Evolutionary conservation across 352 stramenopile genomes (phyloP), one percentile per base, ranked within the genome.

Genomic region (Phytophthora ohioensis): DNA sequence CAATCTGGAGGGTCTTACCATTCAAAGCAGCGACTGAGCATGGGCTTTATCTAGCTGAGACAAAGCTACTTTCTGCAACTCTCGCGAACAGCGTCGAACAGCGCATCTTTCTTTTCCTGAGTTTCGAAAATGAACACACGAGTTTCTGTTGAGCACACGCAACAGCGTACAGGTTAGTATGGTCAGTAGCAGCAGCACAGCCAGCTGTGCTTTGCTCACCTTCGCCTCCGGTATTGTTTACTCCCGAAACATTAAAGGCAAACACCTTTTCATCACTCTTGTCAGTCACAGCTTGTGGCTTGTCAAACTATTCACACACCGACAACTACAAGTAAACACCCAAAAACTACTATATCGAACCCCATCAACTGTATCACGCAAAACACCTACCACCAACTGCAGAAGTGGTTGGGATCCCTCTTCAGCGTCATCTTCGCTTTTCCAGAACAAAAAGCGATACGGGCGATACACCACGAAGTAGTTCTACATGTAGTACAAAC

Each of bases 391-490:
- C 64, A 93, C 69, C 5, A 96, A 58, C 55, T 93, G 83, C 32
- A 88, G 58, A 30, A 76, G 57, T 17, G 88, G 82, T 36, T 81
- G 73, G 1, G 74, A 69, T 2, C 84, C 84, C 13, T 71, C 71
- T 39, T 93, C 85, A 12, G 85, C 83, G 64, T 96, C 88, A 64
- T 96, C 88, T 9, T 74, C 76, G 12, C 64, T 82, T 67, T 93
- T 96, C 88, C 88, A 96, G 31, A 96, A 56, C 31, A 94, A 69
- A 62, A 96, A 94, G 9, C 88, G 87, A 65, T 79, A 93, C 5
- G 84, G 61, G 17, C 85, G 88, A 70, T 92, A 94, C 27, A 76
- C 81, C 31, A 85, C 57, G 27, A 86, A 93, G 30, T 79, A 87
- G 5, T 45, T 69, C 85, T 92, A 71, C 27, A 59, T 27, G 4